A percentile compares a stretch with the other conserved stretches of the same genome.
Evolutionary conservation across 306 rosid species (phyloP).

Genomic region (Cyamopsis tetragonoloba): DNA sequence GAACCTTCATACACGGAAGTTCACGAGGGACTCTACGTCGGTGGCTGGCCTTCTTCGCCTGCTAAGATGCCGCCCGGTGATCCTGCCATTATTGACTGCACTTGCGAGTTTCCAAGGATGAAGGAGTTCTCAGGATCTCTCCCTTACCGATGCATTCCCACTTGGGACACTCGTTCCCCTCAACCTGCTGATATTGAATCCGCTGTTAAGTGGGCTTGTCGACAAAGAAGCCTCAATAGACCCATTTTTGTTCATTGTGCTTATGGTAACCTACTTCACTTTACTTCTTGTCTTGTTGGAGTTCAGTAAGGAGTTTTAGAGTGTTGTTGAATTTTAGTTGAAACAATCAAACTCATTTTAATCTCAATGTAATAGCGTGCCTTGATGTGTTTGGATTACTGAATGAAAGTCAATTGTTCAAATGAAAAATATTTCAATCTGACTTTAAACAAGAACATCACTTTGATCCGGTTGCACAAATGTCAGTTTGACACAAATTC

Average conservation of each 20-base stretch:
- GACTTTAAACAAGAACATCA: too few relatives aligned
- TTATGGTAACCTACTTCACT: conserved; percentile 42
- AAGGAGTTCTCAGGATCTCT: conserved; percentile 36
- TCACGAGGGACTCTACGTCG: conserved; percentile 68
- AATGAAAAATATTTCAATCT: too few relatives aligned
- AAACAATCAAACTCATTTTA: too few relatives aligned
- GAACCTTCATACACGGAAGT: conserved; percentile 60
- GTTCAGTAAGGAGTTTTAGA: neutral
- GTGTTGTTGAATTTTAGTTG: too few relatives aligned
- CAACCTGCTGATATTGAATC: conserved; percentile 58
- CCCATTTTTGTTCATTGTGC: conserved; percentile 91
- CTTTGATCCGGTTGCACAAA: too few relatives aligned
- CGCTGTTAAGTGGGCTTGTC: conserved; percentile 76
- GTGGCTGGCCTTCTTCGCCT: conserved; percentile 82
- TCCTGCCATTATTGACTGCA: conserved; percentile 83
- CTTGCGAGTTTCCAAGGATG: conserved; percentile 76
- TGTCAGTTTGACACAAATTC: too few relatives aligned
- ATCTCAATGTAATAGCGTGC: too few relatives aligned
- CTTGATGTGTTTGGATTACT: too few relatives aligned
- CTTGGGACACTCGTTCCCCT: conserved; percentile 92
- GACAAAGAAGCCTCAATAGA: conserved; percentile 57
- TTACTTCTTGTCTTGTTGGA: neutral
- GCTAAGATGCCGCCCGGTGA: conserved; percentile 73
- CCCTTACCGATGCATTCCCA: conserved; percentile 66
- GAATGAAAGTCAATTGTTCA: too few relatives aligned